These are phyloP conservation scores for Cordyceps cateniannulata DNA, from an alignment of 2,329 filamentous ascomycete genomes.

Conservation along the genomic window DNA sequence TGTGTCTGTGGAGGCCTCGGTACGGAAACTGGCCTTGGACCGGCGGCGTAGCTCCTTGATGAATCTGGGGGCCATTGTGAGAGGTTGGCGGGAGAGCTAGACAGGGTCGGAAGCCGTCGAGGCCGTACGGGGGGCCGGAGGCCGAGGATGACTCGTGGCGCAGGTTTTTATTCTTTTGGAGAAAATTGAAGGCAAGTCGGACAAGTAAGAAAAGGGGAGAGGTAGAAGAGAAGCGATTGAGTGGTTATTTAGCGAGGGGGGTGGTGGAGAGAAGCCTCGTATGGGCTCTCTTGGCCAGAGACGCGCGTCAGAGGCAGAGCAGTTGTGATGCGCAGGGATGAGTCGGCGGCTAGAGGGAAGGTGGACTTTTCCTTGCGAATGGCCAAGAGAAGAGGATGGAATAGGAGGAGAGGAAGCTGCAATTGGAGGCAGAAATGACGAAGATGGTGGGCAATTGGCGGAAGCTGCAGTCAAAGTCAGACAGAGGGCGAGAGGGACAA, in stretches of 20 bases:
- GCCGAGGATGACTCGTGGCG: not conserved
- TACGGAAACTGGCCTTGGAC: slow-evolving; percentile 68
- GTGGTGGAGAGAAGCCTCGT: not conserved
- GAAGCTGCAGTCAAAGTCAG: not conserved
- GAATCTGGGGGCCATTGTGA: slow-evolving; percentile 56
- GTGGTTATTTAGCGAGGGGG: not conserved
- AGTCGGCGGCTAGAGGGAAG: not conserved
- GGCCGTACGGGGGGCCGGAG: not conserved
- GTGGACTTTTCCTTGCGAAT: not conserved
- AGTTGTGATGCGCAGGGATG: not conserved
- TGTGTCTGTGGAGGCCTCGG: slow-evolving; percentile 54
- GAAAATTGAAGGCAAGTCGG: not conserved
- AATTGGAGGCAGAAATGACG: not conserved
- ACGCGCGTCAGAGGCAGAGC: slow-evolving; percentile 3
- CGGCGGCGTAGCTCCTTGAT: slow-evolving; percentile 68
- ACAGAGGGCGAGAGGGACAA: not conserved
- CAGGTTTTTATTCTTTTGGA: not conserved
- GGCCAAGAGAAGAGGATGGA: not conserved
- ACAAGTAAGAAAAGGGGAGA: not conserved
- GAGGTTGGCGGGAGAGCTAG: not conserved
- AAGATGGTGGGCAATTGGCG: not conserved
- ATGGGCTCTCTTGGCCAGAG: slow-evolving; percentile 1
- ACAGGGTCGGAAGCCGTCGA: not conserved
- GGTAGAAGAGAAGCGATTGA: not conserved
- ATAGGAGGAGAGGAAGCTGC: not conserved